Evolutionary conservation across 2,329 filamentous ascomycete species (phyloP).

Genomic region (Periconia digitata): DNA sequence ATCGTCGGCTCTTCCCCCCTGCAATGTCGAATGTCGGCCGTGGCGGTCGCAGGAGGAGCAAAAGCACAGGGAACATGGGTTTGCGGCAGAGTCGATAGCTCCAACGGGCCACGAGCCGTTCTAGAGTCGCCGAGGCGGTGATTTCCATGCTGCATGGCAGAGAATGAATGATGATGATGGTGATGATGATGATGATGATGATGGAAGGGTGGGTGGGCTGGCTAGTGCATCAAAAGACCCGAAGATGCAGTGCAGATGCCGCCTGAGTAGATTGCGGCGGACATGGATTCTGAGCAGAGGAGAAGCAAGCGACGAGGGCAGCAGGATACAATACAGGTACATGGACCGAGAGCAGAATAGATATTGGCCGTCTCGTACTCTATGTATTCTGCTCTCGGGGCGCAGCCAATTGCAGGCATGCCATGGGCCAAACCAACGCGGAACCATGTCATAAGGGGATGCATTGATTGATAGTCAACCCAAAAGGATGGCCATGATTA

Average conservation of each 20-base stretch:
- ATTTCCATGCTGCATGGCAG: conserved; percentile 11
- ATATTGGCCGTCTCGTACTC: background rate
- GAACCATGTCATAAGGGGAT: background rate
- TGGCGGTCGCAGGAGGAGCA: conserved; percentile 3
- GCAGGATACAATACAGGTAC: conserved; percentile 15
- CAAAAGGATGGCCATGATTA: background rate
- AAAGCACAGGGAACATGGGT: conserved; percentile 4
- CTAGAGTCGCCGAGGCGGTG: conserved; percentile 12
- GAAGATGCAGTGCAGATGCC: conserved; percentile 19
- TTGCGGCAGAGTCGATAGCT: conserved; percentile 16
- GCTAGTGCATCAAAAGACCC: conserved; percentile 20
- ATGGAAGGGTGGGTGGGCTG: too few species aligned
- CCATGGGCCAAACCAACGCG: background rate
- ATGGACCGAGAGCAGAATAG: background rate
- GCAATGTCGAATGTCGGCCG: conserved; percentile 3
- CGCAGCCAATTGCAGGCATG: background rate
- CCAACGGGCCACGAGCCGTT: conserved; percentile 13
- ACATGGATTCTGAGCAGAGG: conserved; percentile 3
- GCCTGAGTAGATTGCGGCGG: too few species aligned
- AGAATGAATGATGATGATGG: too few species aligned
- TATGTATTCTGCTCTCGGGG: background rate
- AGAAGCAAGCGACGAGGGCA: conserved; percentile 11
- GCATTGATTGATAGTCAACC: background rate
- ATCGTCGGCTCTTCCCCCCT: too few species aligned
- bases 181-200: too few species aligned